Conservation (phyloP, 306 rosid species). For the Fragaria ananassa region DNA sequence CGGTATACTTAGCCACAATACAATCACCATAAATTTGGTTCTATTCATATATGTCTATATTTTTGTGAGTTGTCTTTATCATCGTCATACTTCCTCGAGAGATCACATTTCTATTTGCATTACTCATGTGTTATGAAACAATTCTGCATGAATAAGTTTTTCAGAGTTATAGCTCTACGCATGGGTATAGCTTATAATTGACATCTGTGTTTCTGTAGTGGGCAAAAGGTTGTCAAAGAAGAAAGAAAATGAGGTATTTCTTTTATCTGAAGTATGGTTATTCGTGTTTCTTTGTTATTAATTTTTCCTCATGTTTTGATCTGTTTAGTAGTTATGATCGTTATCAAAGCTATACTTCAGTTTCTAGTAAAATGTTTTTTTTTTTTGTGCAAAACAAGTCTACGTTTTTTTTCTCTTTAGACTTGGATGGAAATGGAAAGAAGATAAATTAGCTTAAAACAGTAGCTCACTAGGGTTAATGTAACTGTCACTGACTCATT, state of each 20-base stretch:
- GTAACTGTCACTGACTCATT: not conserved
- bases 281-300: not conserved
- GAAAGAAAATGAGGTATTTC: constrained; percentile 22
- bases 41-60: no score
- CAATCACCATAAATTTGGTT: not conserved
- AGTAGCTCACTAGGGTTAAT: not conserved
- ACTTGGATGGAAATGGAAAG: not conserved
- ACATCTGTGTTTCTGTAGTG: constrained; percentile 26
- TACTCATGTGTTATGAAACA: not conserved
- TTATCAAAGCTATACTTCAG: not conserved
- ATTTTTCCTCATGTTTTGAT: not conserved
- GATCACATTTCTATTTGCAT: not conserved
- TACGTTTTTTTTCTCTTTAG: not conserved
- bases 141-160: not conserved
- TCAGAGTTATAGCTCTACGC: not conserved
- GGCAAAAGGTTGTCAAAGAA: constrained; percentile 22
- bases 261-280: not conserved
- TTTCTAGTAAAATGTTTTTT: not conserved
- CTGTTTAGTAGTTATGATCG: not conserved
- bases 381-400: not conserved
- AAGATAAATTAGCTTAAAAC: not conserved
- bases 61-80: not conserved
- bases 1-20: not conserved
- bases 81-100: not conserved
- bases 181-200: not conserved